Base-by-base conservation (phyloP, 163 green algal species). In the Scenedesmus sp. region DNA sequence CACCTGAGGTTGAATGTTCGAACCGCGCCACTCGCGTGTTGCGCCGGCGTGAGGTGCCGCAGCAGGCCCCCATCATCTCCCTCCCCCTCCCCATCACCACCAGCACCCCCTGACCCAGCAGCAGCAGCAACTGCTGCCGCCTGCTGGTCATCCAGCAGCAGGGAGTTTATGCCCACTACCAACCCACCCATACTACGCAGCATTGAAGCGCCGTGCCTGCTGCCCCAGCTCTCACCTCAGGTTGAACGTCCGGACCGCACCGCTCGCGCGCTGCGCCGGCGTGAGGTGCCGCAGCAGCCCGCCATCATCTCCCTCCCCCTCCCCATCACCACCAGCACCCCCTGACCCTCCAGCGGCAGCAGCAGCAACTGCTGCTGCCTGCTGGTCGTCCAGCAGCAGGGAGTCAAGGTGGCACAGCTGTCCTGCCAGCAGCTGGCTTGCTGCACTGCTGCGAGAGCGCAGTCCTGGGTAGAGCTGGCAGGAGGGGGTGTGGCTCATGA, bases 241-340 rank as follows among this genome's bases (percentile, higher is more conserved):
- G 66, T 94, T 92, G 70, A 87, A 94, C 4, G 87, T 94, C 18
- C 91, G 59, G 8, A 86, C 56, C 23, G 70, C 70, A 9, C 82
- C 82, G 76, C 84, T 90, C 2, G 84, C 90, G 6, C 84, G 67
- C 90, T 93, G 90, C 26, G 59, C 70, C 13, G 84, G 83, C 7
- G 84, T 88, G 6, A 93, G 73, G 23, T 90, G 83, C 56, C 84
- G 13, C 34, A 56, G 9, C 34, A n/a, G 56, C 5, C 77, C 74
- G 9, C n/a, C 70, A 56, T 59, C 57, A 3, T 54, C 84, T 3
- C 4, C 60, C 20, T 54, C 57, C 1, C 62, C 85, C 8, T 88
- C 60, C 2, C 73, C 88, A 6, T 84, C 81, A 52, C n/a, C 87
- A 9, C 2, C 74, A 18, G 81, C 76, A 16, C 57, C 85, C 3